Base-by-base conservation (phyloP, 2,329 filamentous ascomycete species). In the Calonectria pseudoturangicola region DNA sequence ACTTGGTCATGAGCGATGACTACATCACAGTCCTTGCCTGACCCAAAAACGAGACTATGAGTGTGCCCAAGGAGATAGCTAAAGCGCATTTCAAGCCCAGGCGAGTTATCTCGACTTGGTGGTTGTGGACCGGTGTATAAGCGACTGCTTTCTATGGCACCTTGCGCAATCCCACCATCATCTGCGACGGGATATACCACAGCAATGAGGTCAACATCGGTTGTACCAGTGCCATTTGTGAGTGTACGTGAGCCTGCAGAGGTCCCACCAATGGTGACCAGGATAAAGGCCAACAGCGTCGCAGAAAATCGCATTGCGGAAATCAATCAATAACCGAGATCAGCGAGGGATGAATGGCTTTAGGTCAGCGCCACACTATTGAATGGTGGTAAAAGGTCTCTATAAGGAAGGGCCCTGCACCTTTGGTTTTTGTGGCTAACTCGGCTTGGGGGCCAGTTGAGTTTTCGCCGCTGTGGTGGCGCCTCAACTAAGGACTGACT, bases 31-130 rank as follows among this genome's bases (percentile, higher is more conserved):
- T 56, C 50, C 50, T 56, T 56, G 28, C 28, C 18, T 13, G 50
- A 56, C 4, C 50, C 50, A 18, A 56, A 56, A 56, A 56, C 28
- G 50, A 56, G 50, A 36, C 50, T 18, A 28, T 54, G 27, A 56
- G 50, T 12, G 16, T 28, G 50, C 50, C 50, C 50, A 18, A 56
- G 2, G 6, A 36, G 1, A 36, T 56, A 2, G 18, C 50, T 36
- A 18, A 56, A 56, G 50, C 50, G 50, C 50, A 56, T 56, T 56
- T 56, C 50, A 21, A 56, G 9, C 18, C 28, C 28, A 36, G n/a
- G 28, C 16, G 50, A 56, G 27, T 21, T 33, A 56, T 56, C 36
- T 3, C n/a, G 50, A 21, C 50, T 10, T 36, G 8, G 28, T n/a
- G 2, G 50, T 33, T 25, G 45, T 25, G 50, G 28, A 28, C 50